A percentile compares a stretch with the other conserved stretches of the same genome.
Conservation (phyloP, 164 flowering plant genomes). For the Pachysandra terminalis region DNA sequence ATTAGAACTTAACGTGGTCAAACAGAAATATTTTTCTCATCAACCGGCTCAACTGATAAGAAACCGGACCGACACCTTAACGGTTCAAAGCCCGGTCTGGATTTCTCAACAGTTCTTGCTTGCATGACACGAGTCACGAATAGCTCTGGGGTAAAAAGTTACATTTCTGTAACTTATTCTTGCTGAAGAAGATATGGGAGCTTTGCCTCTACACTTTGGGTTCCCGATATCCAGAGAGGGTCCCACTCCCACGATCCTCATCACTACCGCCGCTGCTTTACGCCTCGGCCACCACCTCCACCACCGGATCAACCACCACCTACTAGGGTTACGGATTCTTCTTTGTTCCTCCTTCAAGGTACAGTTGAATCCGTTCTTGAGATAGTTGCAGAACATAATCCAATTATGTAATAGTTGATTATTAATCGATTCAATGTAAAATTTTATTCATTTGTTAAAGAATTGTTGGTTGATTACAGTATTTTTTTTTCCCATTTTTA, state of each 20-base stretch:
- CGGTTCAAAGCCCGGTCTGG: no score
- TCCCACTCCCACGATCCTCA: conserved; percentile 23
- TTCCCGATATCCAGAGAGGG: conserved; percentile 18
- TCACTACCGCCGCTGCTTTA: conserved; percentile 39
- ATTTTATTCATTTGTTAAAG: no score
- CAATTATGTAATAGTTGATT: not conserved
- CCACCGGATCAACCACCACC: conserved; percentile 23
- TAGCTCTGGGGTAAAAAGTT: no score
- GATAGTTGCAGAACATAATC: no score
- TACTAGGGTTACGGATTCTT: conserved; percentile 15
- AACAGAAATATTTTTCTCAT: no score
- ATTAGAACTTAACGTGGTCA: no score
- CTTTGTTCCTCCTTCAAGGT: conserved; percentile 45
- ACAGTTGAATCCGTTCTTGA: not conserved
- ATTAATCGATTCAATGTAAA: not conserved
- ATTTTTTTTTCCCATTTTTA: not conserved
- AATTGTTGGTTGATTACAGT: not conserved
- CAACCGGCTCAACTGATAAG: no score
- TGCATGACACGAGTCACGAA: no score
- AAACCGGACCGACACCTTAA: no score
- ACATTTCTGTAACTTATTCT: no score
- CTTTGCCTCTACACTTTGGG: conserved; percentile 6
- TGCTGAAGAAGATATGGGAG: not conserved
- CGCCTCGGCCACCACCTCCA: conserved; percentile 32
- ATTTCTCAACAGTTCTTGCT: no score